Evolutionary conservation across 371 early-diverging fungal genomes (phyloP), one percentile per base, ranked within the genome.

Genomic region (Nematocida homosporus): DNA sequence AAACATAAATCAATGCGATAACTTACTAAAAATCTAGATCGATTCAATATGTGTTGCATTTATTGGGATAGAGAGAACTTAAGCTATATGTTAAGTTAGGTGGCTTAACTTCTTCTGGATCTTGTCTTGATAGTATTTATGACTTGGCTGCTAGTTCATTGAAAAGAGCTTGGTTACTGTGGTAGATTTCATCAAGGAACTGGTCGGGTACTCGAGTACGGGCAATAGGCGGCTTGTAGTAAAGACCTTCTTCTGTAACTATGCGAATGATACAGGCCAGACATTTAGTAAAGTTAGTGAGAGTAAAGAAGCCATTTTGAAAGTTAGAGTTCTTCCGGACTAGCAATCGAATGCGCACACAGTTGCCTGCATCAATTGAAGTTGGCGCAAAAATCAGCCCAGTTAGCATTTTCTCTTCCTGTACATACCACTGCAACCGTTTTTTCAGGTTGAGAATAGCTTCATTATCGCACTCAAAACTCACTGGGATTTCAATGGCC

Each of bases 271-370:
- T 72, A 42, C 75, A 72, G 3, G 75, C 75, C 2, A 72, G 51
- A 42, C 75, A 84, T 64, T 81, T 82, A 2, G 81, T 83, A 37
- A 81, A 82, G 32, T 63, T 78, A 13, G 56, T 77, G 78, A 82
- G 81, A 75, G 78, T 83, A 48, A 82, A 82, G 65, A 78, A 85
- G 27, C 82, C 81, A 60, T 82, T 85, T 50, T 83, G 83, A 53
- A 80, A 82, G 78, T 85, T 85, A 13, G 76, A 79, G 30, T 65
- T 65, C 64, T 85, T 83, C 56, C 77, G 66, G 16, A 85, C 61
- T 23, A 76, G 60, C 34, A 85, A 53, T 20, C 42, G 42, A 42
- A 82, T 44, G 1, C 40, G 52, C 16, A 80, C 23, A 32, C 59
- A 50, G 30, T 68, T 77, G 20, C 57, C 76, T 48, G 81, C 53